Base-by-base conservation (phyloP, 2,329 filamentous ascomycete species). In the Ophiosphaerella narmari region DNA sequence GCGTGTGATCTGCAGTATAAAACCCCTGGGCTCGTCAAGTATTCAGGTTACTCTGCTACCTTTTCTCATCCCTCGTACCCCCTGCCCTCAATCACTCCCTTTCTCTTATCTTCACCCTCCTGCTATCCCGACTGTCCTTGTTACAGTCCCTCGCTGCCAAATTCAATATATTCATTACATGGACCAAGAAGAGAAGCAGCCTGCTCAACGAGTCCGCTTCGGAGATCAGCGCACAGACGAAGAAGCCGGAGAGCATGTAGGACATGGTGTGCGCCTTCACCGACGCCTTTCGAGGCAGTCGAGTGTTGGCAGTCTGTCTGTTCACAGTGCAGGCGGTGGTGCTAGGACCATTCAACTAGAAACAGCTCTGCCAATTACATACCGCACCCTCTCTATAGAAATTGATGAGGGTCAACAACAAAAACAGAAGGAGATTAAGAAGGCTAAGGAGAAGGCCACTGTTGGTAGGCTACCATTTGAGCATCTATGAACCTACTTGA, bases 381-480 rank as follows among this genome's bases (percentile, higher is more conserved):
- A 75, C 56, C 67, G 75, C 24, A 78, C 75, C 2, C 55, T 78
- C 9, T 78, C 75, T 1, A 78, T 77, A 52, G 74, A 76, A 50
- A 72, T 78, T 47, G 73, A 68, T 50, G 59, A 72, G 53, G 60
- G 49, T 45, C 63, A 66, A 33, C 56, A 62, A 16, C 63, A 60
- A 46, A 65, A 67, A 33, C 65, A 68, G 49, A 55, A 59, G 35
- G 59, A 57, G 14, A 47, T 56, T 23, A 72, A 88, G 51, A 70
- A 60, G 18, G 68, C 66, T 29, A 68, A 71, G 43, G 64, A 72
- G 39, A 67, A 69, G 38, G 64, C 64, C 21, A 64, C 63, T 16
- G 65, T 72, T 52, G 70, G 68, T 72, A 56, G 41, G 61, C 50
- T 18, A 21, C 31, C 29, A 14, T 24, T 42, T 23, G 16, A 7